A percentile compares a stretch with the other conserved stretches of the same genome.
Evolutionary conservation across 2,329 filamentous ascomycete species (phyloP).

Genomic region (Colletotrichum gigasporum): DNA sequence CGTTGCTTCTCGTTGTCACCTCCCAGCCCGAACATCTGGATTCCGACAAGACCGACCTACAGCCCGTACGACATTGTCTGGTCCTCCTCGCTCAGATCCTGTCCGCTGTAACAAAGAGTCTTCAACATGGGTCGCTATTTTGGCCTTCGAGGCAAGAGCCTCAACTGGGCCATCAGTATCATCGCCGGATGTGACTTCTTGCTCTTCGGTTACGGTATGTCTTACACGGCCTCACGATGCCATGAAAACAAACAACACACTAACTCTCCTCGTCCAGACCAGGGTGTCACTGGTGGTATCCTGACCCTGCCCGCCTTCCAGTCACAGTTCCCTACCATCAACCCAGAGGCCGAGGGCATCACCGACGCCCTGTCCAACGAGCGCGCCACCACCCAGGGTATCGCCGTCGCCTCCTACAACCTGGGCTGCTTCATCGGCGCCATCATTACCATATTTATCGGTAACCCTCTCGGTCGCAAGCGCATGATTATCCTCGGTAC

Average conservation of each 20-base stretch:
- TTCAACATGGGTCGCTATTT: conserved; percentile 56
- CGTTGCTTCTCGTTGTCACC: background rate
- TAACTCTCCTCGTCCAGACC: conserved; percentile 62
- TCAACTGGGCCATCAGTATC: conserved; percentile 76
- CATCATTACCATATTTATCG: conserved; percentile 41
- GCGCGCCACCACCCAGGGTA: conserved; percentile 63
- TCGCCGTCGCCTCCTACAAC: conserved; percentile 66
- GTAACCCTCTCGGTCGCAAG: conserved; percentile 53
- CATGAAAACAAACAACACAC: background rate
- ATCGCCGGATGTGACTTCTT: conserved; percentile 79
- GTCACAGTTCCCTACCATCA: conserved; percentile 51
- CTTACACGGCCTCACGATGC: background rate
- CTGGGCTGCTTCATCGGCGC: conserved; percentile 67
- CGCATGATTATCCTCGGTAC: conserved; percentile 52
- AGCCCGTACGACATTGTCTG: conserved; percentile 17
- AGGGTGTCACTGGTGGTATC: conserved; percentile 80
- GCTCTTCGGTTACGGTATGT: conserved; percentile 64
- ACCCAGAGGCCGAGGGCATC: conserved; percentile 37
- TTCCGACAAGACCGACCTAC: background rate
- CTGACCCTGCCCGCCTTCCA: conserved; percentile 74
- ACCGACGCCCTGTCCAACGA: conserved; percentile 43
- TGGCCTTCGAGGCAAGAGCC: conserved; percentile 70
- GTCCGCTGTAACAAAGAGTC: conserved; percentile 18
- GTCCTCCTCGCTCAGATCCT: background rate
- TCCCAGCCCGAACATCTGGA: conserved; percentile 3